Evolutionary conservation across 441 rosid genomes (phyloP), one percentile per base, ranked within the genome.

Genomic region (Arabidopsis lyrata): DNA sequence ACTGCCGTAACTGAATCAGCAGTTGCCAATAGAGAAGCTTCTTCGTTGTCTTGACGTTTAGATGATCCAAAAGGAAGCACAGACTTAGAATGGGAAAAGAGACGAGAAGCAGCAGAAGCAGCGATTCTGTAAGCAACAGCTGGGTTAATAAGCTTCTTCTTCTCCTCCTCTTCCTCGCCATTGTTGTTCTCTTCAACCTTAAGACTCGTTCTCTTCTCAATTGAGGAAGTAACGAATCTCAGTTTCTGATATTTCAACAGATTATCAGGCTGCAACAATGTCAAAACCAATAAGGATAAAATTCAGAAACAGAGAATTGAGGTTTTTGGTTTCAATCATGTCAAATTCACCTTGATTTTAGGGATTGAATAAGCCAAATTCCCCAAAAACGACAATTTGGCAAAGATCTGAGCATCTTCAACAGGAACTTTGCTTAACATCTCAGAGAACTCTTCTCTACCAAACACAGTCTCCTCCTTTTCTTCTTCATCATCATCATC

Each of bases 1-100:
- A 95, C 98, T 0, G 99, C 95, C 1, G 99, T 93, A 70, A 95
- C 90, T 1, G 99, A 93, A 80, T 95, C 98, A 24, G 97, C 90
- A 47, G 98, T 90, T 27, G 96, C 93, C 83, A 90, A 80, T 18
- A 95, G 66, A 78, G 95, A 90, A 15, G 87, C 88, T 50, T 77
- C 88, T 50, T 77, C 66, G 14, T 45, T 42, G 36, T 73, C 63
- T 55, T 31, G 64, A 39, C 66, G 76, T 58, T 80, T 85, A 6
- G 80, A 77, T 27, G 89, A 77, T 49, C 74, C 83, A 60, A 90
- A 84, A 58, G 92, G 96, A 77, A 93, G 83, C n/a, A 91, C 88
- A 74, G 79, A 79, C 79, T 74, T 84, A 7, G 93, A 85, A 41
- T 87, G 97, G 11, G 86, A 88, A 44, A 91, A 93, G 73, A 95